Percentiles rank a stretch among this genome's conserved stretches.
Conservation (phyloP, 495 filamentous ascomycete species). For the Oidiodendron maius region DNA sequence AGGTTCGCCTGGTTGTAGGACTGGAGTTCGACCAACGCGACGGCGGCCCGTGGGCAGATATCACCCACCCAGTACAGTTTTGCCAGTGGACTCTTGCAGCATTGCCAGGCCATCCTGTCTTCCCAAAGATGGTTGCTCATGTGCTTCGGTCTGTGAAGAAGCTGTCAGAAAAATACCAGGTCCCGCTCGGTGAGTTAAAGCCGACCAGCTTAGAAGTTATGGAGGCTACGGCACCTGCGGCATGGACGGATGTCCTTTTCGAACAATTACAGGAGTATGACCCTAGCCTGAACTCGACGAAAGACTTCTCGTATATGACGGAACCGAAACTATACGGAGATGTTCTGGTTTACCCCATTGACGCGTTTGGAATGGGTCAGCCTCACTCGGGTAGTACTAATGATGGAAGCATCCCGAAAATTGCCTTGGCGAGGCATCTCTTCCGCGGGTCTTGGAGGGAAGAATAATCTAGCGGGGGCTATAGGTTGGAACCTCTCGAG, state of each 20-base stretch:
- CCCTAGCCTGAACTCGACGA: constrained; percentile 4
- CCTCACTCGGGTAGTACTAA: constrained; percentile 22
- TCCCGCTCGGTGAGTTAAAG: background rate
- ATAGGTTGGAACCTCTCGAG: too few species aligned
- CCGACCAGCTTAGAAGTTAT: constrained; percentile 18
- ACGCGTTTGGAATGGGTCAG: constrained; percentile 26
- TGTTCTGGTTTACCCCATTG: constrained; percentile 24
- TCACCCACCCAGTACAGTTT: constrained; percentile 29
- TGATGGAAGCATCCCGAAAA: constrained; percentile 12
- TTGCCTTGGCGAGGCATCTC: constrained; percentile 22
- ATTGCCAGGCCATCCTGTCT: constrained; percentile 26
- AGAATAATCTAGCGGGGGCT: too few species aligned
- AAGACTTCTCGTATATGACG: constrained; percentile 20
- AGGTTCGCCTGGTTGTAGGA: constrained; percentile 33
- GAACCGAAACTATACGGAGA: constrained; percentile 23
- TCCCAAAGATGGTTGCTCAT: too few species aligned
- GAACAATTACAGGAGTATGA: constrained; percentile 18
- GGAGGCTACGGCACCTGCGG: constrained; percentile 26
- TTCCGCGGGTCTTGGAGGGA: too few species aligned
- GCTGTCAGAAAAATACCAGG: constrained; percentile 1
- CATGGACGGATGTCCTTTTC: constrained; percentile 25
- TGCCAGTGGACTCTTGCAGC: constrained; percentile 35
- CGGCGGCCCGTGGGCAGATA: constrained; percentile 21
- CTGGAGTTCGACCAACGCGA: constrained; percentile 36
- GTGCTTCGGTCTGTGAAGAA: constrained; percentile 17